Conservation (phyloP, 768 basidiomycete genomes). For the Trametes cingulata region DNA sequence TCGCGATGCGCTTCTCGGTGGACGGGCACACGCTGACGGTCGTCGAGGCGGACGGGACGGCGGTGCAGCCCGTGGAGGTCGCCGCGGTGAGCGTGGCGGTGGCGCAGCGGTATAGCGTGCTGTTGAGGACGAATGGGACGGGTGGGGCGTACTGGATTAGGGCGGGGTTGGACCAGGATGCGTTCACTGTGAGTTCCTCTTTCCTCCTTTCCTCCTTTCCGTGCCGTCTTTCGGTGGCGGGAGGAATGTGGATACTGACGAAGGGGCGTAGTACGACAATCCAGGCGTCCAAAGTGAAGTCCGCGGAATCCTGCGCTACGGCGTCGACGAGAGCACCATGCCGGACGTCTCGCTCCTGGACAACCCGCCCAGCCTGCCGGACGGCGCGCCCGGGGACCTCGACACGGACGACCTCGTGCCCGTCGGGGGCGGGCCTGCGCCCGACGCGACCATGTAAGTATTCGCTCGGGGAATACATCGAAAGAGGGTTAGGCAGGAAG, state of each 20-base stretch:
- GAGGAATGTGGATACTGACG: neutral
- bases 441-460: constrained; percentile 20
- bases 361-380: constrained; percentile 17
- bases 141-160: constrained; percentile 41
- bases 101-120: constrained; percentile 53
- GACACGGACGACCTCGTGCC: constrained; percentile 19
- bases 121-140: constrained; percentile 44
- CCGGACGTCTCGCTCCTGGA: constrained; percentile 22
- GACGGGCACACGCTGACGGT: constrained; percentile 48
- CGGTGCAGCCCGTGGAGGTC: constrained; percentile 40
- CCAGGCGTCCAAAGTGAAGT: constrained; percentile 24
- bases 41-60: constrained; percentile 50
- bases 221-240: neutral
- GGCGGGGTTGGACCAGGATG: constrained; percentile 38
- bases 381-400: constrained; percentile 11
- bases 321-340: constrained; percentile 12
- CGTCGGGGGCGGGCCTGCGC: constrained; percentile 16
- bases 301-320: constrained; percentile 25
- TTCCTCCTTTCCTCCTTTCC: too few relatives aligned
- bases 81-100: constrained; percentile 43
- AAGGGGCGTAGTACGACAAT: constrained; percentile 21
- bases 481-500: too few relatives aligned
- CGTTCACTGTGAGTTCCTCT: constrained; percentile 30
- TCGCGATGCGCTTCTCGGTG: constrained; percentile 45
- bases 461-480: too few relatives aligned